Percentiles rank a stretch among this genome's conserved stretches.
phyloP scores from a whole-genome alignment of 2,329 filamentous ascomycete species.

The Talaromyces albobiverticillius region DNA sequence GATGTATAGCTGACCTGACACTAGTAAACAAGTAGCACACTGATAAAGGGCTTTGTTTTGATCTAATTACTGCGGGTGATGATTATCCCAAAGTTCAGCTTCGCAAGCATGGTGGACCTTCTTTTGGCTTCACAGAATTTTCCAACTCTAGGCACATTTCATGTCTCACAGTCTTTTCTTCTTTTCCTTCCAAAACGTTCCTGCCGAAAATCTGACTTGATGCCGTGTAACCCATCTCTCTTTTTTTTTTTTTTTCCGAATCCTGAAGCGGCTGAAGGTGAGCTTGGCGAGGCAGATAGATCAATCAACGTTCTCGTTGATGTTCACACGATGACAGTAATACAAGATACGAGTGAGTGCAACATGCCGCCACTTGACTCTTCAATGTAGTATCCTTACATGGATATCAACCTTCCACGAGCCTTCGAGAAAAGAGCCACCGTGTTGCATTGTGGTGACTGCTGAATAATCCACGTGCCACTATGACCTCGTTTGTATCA shows the following conservation, averaged over 20 bases:
- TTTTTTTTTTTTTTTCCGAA: background rate
- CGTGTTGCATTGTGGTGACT: background rate
- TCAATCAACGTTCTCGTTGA: no score
- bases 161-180: background rate
- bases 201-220: background rate
- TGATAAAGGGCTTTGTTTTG: no score
- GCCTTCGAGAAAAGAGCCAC: background rate
- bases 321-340: background rate
- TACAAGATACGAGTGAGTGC: background rate
- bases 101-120: background rate
- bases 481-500: background rate
- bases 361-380: background rate
- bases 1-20: background rate
- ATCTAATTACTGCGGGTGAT: background rate
- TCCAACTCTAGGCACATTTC: no score
- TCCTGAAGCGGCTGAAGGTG: background rate
- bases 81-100: background rate
- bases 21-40: no score
- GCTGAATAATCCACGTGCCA: background rate
- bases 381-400: background rate
- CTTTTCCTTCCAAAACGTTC: background rate
- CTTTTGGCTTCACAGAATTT: no score
- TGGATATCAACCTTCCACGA: background rate
- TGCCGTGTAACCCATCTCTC: background rate
- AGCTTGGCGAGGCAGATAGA: background rate